Base-by-base conservation (phyloP, 495 filamentous ascomycete species). In the Aspergillus indologenus region DNA sequence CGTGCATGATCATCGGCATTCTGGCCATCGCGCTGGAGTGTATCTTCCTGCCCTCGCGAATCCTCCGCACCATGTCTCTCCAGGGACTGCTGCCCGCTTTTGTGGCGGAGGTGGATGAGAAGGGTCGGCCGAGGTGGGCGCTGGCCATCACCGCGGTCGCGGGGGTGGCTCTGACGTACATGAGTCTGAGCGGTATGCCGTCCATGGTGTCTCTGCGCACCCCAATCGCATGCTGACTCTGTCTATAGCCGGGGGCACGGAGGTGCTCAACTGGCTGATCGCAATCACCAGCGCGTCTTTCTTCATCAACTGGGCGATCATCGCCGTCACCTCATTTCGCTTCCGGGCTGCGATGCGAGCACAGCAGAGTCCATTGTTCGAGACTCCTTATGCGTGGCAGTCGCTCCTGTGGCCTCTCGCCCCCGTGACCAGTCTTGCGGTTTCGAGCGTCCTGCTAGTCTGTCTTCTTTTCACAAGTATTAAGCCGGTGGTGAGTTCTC, bases 241-340 rank as follows among this genome's bases (percentile, higher is more conserved):
- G 9, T 9, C 26, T 29, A 29, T 4, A 61, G 59, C 40, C 5
- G 53, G 53, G 34, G 59, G 59, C 21, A 40, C 53, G 26, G 40
- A 61, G 17, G 53, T 57, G 18, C 43, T 61, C 14, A 61, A 61
- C 22, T 61, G 53, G 54, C 49, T 61, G 4, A 61, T 61, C 24
- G 20, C 47, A 4, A 61, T 61, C 23, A 57, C 59, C 22, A 61
- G 59, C 40, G 59, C 59, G 11, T 61, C 59, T 2, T 53, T 61
- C 40, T 61, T 61, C 46, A 57, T 51, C 59, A 61, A 61, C 42
- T 61, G 54, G 40, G 46, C 59, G n/a, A 61, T 61, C 15, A 55
- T 61, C 47, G 53, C 53, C 23, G 29, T 56, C 26, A 61, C 59
- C 46, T 52, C 53, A 17, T 56, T 55, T n/a, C 58, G 58, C 1